These are phyloP conservation scores for Lactifluus volemus DNA, from an alignment of 768 basidiomycete species.

Conservation along the genomic window DNA sequence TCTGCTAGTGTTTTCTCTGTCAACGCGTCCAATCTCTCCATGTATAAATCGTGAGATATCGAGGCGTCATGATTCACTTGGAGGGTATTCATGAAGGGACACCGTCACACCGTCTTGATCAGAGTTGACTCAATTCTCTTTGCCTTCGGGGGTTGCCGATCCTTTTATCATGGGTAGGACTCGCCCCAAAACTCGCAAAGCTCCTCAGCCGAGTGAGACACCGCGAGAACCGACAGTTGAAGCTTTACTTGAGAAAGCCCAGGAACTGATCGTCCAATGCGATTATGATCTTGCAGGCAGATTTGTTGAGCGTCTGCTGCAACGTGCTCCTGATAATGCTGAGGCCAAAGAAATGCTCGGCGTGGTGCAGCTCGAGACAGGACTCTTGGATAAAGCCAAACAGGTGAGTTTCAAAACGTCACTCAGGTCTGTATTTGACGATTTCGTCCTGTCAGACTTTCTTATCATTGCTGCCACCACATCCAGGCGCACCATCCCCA, in stretches of 20 bases:
- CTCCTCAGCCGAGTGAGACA: constrained; percentile 26
- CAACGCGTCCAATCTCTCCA: constrained; percentile 56
- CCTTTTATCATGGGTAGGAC: constrained; percentile 26
- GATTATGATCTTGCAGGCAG: constrained; percentile 74
- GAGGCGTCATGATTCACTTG: constrained; percentile 21
- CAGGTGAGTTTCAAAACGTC: constrained; percentile 34
- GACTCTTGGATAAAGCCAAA: constrained; percentile 65
- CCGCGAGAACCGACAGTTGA: constrained; percentile 24
- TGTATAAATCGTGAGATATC: constrained; percentile 43
- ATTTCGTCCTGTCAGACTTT: constrained; percentile 45
- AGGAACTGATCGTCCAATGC: constrained; percentile 73
- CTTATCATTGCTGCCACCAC: constrained; percentile 47
- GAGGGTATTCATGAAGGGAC: constrained; percentile 4
- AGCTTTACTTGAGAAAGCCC: constrained; percentile 66
- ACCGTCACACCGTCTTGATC: too few relatives aligned
- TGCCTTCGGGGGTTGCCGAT: background rate
- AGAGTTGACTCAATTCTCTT: background rate
- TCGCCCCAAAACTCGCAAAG: constrained; percentile 27
- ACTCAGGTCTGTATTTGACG: background rate
- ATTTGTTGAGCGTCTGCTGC: constrained; percentile 61
- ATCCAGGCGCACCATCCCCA: constrained; percentile 46
- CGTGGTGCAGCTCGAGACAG: constrained; percentile 68
- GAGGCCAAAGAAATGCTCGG: constrained; percentile 78
- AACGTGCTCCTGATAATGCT: constrained; percentile 50
- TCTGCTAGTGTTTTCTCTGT: constrained; percentile 50